Evolutionary conservation across 1,284 basidiomycete species (phyloP).

Genomic region (Irpex lacteus): DNA sequence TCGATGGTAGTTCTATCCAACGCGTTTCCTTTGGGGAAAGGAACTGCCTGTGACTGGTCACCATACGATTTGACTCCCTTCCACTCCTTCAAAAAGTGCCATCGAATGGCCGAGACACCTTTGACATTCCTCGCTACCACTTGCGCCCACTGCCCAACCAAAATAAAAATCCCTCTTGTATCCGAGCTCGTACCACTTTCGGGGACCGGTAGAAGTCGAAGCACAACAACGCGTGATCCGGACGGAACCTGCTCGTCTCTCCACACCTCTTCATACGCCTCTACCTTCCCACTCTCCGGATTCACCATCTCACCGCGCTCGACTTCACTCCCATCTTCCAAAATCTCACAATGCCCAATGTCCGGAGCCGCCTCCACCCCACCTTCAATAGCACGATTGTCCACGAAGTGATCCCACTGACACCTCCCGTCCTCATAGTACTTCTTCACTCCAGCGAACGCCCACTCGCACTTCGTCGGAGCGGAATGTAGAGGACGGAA

Average conservation of each 20-base stretch:
- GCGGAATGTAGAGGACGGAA: constrained; percentile 10
- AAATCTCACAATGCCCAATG: constrained; percentile 6
- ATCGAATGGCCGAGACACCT: constrained; percentile 4
- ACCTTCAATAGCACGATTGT: constrained; percentile 3
- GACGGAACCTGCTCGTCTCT: constrained; percentile 4
- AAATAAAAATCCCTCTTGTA: constrained; percentile 6
- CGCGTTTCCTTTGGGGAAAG: not conserved
- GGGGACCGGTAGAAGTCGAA: not conserved
- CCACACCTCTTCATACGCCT: constrained; percentile 13
- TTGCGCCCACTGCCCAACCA: constrained; percentile 12
- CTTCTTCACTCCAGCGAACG: constrained; percentile 11
- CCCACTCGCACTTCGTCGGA: constrained; percentile 13
- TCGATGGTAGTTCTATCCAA: not conserved
- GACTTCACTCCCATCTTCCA: constrained; percentile 12
- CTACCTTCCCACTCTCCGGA: constrained; percentile 3
- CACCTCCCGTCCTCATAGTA: constrained; percentile 7
- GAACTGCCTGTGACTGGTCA: not conserved
- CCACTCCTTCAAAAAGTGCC: constrained; percentile 2
- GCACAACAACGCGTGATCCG: constrained; percentile 1
- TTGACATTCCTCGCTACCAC: not conserved
- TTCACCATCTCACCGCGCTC: constrained; percentile 15
- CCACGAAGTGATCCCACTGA: constrained; percentile 9
- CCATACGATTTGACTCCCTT: not conserved
- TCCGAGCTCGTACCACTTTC: not conserved
- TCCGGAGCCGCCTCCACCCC: constrained; percentile 1